Evolutionary conservation across 129 eudicot species (phyloP), one percentile per base, ranked within the genome.

Genomic region (Chrysanthemum seticuspe): DNA sequence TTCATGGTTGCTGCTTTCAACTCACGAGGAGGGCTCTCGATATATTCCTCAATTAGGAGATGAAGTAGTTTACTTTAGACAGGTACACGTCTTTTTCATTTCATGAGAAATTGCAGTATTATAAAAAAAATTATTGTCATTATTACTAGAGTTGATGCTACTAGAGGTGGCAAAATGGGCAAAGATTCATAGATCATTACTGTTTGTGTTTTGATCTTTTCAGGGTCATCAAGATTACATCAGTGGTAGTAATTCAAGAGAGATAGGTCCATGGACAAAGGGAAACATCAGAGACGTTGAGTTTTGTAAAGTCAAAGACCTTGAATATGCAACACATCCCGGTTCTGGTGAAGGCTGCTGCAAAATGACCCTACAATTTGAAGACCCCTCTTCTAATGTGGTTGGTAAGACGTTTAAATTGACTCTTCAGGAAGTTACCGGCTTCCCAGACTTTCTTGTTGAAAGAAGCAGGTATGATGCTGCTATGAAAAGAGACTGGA

Each of bases 341-440:
- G 97, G 97, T 57, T 94, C 98, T 13, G 98, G 98, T 29, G 98
- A 94, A 70, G 84, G 96, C 78, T 90, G 98, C 78, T 90, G 97
- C 80, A 94, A 83, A 90, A 73, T 94, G 96, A 87, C 82, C 6
- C 91, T 94, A 14, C 83, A 83, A 48, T 94, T 94, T 62, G 81
- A 80, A 15, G 97, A 90, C 70, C 83, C 84, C 0, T 23, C 85
- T 58, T 90, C 98, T 57, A 78, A 76, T 50, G 93, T 84, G 57
- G 78, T 58, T 21, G 91, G 93, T 36, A 85, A 83, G 73, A 82
- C 92, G 9, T 94, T 94, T 64, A 81, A 77, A 62, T 67, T 94
- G 80, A 94, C 97, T 29, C 89, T 94, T 34, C 96, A 93, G 6
- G 98, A 94, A 55, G 79, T 87, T 45, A 80, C 90, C 53, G 80